Evolutionary conservation across 1,284 basidiomycete genomes (phyloP), one percentile per base, ranked within the genome.

Genomic region (Coniferiporia weirii): DNA sequence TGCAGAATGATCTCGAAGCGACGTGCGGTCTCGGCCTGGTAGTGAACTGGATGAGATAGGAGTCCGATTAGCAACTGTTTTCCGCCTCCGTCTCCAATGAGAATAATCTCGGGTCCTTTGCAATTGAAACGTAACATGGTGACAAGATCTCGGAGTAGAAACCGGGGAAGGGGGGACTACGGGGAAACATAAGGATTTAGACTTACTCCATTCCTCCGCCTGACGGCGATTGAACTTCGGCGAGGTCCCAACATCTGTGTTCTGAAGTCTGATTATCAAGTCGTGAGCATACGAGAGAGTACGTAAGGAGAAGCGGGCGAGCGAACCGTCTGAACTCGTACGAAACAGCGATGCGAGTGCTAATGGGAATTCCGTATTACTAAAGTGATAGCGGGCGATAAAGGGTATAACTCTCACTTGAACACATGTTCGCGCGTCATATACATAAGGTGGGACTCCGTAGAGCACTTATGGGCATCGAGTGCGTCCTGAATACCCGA

Each of bases 151-250:
- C 27, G 27, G 27, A 5, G 27, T 27, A 34, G 53, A 34, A 17
- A 32, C 35, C 43, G 40, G 53, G 45, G 46, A 36, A 40, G 40
- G 36, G 38, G 20, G 32, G 53, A n/a, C 12, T 19, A 19, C 2
- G 19, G 13, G 34, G 34, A 8, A 52, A 19, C 4, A 38, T 52
- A 35, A 52, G 53, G 57, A 58, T 52, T 35, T 36, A 51, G 63
- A 48, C 85, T 71, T 71, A 90, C 87, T 74, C 87, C 88, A 90
- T 66, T 89, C 85, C 66, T 87, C 80, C 0, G 83, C 82, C 60
- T 88, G 84, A 64, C 83, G 79, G 13, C 81, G 79, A 64, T 81
- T 85, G 72, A 88, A 83, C 38, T 79, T 73, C 10, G 80, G 78
- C 32, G 67, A 63, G 4, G 62, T 56, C 46, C 65, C 63, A 55